Conservation (phyloP, 768 basidiomycete species). For the Pleurotus giganteus region DNA sequence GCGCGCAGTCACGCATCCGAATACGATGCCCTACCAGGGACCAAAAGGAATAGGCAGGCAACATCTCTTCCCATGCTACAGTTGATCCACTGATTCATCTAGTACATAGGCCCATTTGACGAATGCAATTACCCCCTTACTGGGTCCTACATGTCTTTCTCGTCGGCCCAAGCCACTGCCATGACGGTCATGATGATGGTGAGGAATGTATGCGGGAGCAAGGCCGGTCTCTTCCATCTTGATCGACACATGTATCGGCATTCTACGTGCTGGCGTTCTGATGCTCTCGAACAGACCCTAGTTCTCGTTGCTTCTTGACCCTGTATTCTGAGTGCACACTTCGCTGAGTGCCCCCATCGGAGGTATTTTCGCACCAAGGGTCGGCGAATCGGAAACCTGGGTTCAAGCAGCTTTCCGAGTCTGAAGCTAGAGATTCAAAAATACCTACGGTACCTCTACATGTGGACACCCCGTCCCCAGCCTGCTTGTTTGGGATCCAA, state of each 20-base stretch:
- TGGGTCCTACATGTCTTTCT: neutral
- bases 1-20: conserved; percentile 5
- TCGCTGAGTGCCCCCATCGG: conserved; percentile 4
- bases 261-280: conserved; percentile 10
- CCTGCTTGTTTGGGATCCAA: conserved; percentile 8
- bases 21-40: conserved; percentile 1
- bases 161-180: neutral
- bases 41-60: conserved; percentile 3
- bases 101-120: neutral
- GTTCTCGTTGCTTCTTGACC: conserved; percentile 10
- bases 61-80: conserved; percentile 9
- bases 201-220: conserved; percentile 3
- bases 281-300: conserved; percentile 5
- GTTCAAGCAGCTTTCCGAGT: neutral
- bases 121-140: neutral
- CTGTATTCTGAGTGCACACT: neutral
- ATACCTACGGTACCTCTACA: conserved; percentile 8
- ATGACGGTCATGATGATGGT: conserved; percentile 5
- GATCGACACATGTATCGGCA: conserved; percentile 10
- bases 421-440: conserved; percentile 3
- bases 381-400: conserved; percentile 9
- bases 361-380: neutral
- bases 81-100: conserved; percentile 7
- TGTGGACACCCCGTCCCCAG: conserved; percentile 7
- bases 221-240: conserved; percentile 9